These are phyloP conservation scores for Penium margaritaceum DNA, from an alignment of 139 green algal genomes.

Conservation along the genomic window DNA sequence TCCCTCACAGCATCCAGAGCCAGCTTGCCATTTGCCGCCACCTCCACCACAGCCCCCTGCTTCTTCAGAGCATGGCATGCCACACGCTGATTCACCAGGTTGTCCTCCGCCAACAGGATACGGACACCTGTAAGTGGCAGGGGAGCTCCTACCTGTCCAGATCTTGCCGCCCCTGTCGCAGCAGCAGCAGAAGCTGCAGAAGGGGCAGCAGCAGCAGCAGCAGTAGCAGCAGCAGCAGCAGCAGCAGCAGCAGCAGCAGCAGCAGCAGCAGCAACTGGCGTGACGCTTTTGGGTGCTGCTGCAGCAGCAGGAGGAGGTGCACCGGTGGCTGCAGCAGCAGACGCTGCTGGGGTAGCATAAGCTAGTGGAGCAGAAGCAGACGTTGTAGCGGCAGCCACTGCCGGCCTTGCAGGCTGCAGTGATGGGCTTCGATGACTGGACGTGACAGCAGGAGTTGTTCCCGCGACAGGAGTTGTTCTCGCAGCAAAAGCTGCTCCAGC, in stretches of 20 bases:
- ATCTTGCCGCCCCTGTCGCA: background rate
- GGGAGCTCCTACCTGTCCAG: background rate
- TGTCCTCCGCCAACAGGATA: slow-evolving; percentile 40
- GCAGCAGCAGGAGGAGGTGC: too few relatives aligned
- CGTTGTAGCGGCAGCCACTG: too few relatives aligned
- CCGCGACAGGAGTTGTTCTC: too few relatives aligned
- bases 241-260: background rate
- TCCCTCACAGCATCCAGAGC: slow-evolving; percentile 13
- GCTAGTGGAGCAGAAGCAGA: too few relatives aligned
- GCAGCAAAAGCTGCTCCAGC: too few relatives aligned
- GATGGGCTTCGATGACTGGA: too few relatives aligned
- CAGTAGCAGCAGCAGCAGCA: background rate
- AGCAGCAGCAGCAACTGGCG: background rate
- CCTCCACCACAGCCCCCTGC: slow-evolving; percentile 9
- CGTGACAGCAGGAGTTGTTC: too few relatives aligned
- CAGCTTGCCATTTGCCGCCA: slow-evolving; percentile 23
- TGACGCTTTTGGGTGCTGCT: background rate
- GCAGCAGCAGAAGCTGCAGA: too few relatives aligned
- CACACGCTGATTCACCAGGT: slow-evolving; percentile 41
- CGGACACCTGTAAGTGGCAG: background rate
- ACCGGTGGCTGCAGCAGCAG: too few relatives aligned
- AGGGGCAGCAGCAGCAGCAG: too few relatives aligned
- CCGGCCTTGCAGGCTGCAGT: too few relatives aligned
- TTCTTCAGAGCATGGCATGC: slow-evolving; percentile 7
- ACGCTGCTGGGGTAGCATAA: too few relatives aligned